phyloP scores from a whole-genome alignment of 1,139 yeast genomes.

The Citeromyces siamensis region DNA sequence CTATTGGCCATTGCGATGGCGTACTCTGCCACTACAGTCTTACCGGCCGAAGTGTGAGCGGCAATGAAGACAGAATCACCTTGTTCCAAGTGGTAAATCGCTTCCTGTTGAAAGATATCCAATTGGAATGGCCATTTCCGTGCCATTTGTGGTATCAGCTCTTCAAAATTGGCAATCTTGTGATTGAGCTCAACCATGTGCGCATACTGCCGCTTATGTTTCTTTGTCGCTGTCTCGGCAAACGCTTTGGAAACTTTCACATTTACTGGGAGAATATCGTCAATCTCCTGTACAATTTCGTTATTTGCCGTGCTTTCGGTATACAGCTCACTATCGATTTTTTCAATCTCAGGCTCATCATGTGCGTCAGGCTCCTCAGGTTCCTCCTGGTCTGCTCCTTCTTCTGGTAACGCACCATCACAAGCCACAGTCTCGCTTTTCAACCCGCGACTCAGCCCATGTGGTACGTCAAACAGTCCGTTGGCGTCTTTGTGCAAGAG shows the following conservation, averaged over 20 bases:
- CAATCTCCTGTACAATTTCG: constrained; percentile 37
- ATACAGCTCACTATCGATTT: background rate
- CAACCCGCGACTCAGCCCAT: constrained; percentile 71
- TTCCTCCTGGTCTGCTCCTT: background rate
- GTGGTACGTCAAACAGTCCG: constrained; percentile 77
- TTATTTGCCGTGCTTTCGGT: background rate
- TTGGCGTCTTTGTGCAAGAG: constrained; percentile 50
- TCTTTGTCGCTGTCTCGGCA: constrained; percentile 20
- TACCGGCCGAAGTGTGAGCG: constrained; percentile 94
- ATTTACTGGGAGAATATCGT: constrained; percentile 59
- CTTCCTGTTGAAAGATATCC: constrained; percentile 94
- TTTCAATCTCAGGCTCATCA: constrained; percentile 11
- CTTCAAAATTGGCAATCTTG: constrained; percentile 69
- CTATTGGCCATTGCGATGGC: constrained; percentile 90
- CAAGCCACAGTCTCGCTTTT: background rate
- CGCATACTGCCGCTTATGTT: constrained; percentile 64
- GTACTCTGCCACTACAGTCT: constrained; percentile 87
- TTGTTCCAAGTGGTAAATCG: constrained; percentile 90
- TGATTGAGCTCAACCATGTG: constrained; percentile 87
- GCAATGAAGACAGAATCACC: constrained; percentile 98
- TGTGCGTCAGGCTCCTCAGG: constrained; percentile 8
- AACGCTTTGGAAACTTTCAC: constrained; percentile 9
- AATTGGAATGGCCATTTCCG: constrained; percentile 87
- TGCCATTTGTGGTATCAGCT: constrained; percentile 87
- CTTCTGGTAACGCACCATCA: constrained; percentile 5